A percentile compares a stretch with the other conserved stretches of the same genome.
Evolutionary conservation across 148 eudicot genomes (phyloP).

Genomic region (Nepenthes mirabilis): DNA sequence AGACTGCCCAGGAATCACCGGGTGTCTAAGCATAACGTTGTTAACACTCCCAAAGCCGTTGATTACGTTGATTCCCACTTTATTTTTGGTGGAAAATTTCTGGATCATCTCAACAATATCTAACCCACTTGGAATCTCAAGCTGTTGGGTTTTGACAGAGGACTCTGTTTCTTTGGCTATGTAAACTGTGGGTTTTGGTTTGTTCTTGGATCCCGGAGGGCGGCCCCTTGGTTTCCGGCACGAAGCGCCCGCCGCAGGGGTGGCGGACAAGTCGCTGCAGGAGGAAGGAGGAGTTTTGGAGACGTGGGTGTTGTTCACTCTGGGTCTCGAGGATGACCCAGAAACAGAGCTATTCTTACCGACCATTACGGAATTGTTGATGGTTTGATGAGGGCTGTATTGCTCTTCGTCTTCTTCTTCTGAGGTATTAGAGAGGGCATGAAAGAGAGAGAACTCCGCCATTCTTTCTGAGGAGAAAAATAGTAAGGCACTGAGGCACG

Average conservation of each 20-base stretch:
- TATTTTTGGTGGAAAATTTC: conserved; percentile 5
- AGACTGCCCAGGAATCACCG: neutral
- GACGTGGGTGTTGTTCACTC: neutral
- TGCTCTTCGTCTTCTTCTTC: conserved; percentile 5
- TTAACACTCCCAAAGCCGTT: conserved; percentile 14
- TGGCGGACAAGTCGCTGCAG: neutral
- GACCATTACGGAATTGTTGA: neutral
- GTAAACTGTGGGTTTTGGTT: conserved; percentile 12
- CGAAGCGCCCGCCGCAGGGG: neutral
- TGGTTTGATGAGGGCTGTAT: conserved; percentile 3
- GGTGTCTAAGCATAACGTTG: conserved; percentile 11
- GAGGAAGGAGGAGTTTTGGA: neutral
- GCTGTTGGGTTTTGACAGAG: conserved; percentile 3
- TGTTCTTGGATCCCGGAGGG: conserved; percentile 33
- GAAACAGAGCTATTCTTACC: neutral
- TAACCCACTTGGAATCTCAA: conserved; percentile 15
- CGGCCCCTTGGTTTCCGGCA: conserved; percentile 17
- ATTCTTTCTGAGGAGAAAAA: neutral
- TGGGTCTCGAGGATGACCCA: neutral
- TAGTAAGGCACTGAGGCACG: neutral
- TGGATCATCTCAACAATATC: conserved; percentile 18
- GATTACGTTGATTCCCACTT: conserved; percentile 9
- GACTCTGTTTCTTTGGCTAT: conserved; percentile 2
- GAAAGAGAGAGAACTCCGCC: conserved; percentile 9
- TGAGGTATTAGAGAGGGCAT: neutral